Percentiles rank a stretch among this genome's conserved stretches.
Evolutionary conservation across 306 rosid genomes (phyloP).

Genomic region (Prunus armeniaca): DNA sequence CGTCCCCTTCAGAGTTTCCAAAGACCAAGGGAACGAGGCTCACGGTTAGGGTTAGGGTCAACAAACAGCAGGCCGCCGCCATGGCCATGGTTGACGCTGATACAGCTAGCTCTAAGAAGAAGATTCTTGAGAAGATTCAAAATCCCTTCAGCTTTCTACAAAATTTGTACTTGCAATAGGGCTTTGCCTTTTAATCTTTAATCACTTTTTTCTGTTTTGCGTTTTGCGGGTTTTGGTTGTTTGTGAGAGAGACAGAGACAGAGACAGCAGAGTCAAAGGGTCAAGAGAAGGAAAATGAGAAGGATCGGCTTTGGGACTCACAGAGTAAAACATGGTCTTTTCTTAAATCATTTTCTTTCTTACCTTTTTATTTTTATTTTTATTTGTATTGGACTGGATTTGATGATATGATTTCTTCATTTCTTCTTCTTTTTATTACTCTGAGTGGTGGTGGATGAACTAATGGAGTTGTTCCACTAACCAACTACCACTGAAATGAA

Average conservation of each 20-base stretch:
- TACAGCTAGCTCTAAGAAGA: not conserved
- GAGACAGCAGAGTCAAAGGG: constrained; percentile 3
- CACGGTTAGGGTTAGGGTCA: constrained; percentile 20
- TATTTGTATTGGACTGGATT: not conserved
- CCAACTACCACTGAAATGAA: too few relatives aligned
- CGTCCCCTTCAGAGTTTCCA: constrained; percentile 89
- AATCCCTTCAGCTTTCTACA: too few relatives aligned
- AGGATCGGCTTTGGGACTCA: constrained; percentile 51
- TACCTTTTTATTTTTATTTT: not conserved
- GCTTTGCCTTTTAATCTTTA: too few relatives aligned
- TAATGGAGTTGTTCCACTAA: too few relatives aligned
- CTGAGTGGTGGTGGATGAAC: not conserved
- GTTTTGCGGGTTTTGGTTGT: not conserved
- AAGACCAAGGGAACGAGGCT: constrained; percentile 30
- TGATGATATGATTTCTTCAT: not conserved
- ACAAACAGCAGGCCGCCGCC: constrained; percentile 29
- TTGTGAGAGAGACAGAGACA: not conserved
- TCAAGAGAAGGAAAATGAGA: not conserved
- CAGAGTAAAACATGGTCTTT: constrained; percentile 21
- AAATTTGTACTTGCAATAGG: not conserved
- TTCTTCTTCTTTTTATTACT: not conserved
- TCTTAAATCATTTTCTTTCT: not conserved
- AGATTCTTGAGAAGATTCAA: not conserved
- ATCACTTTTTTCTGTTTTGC: not conserved
- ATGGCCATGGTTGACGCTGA: constrained; percentile 24